phyloP scores from a whole-genome alignment of 1,139 yeast genomes.

The Kazachstania sp. region DNA sequence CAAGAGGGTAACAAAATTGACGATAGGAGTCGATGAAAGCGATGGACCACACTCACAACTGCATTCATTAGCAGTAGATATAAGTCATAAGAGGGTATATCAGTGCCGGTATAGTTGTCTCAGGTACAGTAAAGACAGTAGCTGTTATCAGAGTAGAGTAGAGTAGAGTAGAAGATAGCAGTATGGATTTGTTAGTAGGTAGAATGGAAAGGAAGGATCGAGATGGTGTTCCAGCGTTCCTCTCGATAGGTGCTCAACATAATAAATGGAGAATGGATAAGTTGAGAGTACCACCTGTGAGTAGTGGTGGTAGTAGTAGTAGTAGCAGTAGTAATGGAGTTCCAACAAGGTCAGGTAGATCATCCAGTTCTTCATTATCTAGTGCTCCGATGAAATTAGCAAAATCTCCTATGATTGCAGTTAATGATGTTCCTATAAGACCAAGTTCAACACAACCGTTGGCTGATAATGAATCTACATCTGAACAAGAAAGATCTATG shows the following conservation, averaged over 20 bases:
- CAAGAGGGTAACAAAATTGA: no score
- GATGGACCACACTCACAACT: no score
- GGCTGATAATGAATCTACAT: no score
- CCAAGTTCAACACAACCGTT: background rate
- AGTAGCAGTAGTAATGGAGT: no score
- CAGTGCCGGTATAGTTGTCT: no score
- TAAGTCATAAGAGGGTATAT: no score
- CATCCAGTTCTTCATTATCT: background rate
- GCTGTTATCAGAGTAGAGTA: no score
- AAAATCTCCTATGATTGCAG: slow-evolving; percentile 1
- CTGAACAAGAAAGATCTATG: background rate
- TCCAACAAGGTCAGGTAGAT: background rate
- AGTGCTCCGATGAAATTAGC: background rate
- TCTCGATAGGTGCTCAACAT: background rate
- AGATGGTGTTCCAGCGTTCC: slow-evolving; percentile 4
- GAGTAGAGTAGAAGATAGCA: no score
- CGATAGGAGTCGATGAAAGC: no score
- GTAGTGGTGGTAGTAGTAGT: no score
- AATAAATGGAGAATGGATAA: background rate
- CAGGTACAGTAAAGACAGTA: no score
- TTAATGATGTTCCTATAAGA: slow-evolving; percentile 1
- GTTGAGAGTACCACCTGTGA: background rate
- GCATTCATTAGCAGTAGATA: no score
- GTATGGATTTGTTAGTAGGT: slow-evolving; percentile 10
- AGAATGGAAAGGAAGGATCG: slow-evolving; percentile 11